Evolutionary conservation across 1,284 basidiomycete species (phyloP).

Genomic region (Naganishia albida): DNA sequence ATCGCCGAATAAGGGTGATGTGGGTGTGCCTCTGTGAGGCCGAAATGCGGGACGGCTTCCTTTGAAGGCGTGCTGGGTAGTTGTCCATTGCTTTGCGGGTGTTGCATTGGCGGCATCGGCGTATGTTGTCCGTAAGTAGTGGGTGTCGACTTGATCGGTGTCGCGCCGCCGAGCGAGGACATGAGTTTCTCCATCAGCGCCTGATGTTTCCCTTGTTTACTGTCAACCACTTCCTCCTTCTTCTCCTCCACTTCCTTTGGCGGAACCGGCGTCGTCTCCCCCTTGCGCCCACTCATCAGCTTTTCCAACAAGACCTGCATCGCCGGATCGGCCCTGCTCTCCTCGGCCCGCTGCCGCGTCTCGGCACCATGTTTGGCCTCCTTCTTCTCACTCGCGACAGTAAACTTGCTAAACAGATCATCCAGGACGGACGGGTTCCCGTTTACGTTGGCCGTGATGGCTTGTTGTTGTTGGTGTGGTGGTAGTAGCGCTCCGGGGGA

Average conservation of each 20-base stretch:
- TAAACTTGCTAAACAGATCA: slow-evolving; percentile 25
- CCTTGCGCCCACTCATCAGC: background rate
- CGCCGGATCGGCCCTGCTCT: slow-evolving; percentile 13
- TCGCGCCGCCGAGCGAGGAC: slow-evolving; percentile 10
- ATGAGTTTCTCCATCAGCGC: slow-evolving; percentile 24
- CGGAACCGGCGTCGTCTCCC: background rate
- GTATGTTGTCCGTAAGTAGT: background rate
- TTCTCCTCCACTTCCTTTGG: background rate
- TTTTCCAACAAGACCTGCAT: slow-evolving; percentile 18
- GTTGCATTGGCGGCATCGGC: background rate
- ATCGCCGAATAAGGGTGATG: slow-evolving; percentile 20
- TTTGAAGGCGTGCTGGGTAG: slow-evolving; percentile 11
- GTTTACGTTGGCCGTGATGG: slow-evolving; percentile 8
- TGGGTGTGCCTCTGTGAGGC: background rate
- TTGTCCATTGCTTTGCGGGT: background rate
- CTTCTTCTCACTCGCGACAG: slow-evolving; percentile 23
- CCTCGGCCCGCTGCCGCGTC: slow-evolving; percentile 6
- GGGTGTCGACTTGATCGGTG: background rate
- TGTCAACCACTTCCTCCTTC: background rate
- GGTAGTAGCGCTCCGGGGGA: background rate
- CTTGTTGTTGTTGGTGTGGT: background rate
- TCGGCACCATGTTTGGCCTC: slow-evolving; percentile 14
- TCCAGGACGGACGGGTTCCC: slow-evolving; percentile 18
- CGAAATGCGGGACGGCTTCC: background rate
- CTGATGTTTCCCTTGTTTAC: slow-evolving; percentile 16